These are phyloP conservation scores for Wallemia ichthyophaga DNA, from an alignment of 1,284 basidiomycete species.

Conservation along the genomic window DNA sequence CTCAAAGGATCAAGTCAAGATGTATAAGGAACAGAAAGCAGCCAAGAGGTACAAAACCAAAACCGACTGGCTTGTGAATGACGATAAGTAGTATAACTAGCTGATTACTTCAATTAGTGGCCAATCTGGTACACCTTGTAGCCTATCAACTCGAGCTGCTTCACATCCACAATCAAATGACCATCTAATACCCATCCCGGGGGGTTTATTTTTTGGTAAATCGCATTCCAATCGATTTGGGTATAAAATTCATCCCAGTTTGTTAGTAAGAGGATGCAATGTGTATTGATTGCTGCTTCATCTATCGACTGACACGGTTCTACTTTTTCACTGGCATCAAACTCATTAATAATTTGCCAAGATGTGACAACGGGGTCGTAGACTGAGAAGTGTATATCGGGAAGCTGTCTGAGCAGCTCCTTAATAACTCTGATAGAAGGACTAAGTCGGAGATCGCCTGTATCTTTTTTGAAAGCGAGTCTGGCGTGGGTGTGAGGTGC, in stretches of 20 bases:
- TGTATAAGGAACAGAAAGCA: not conserved
- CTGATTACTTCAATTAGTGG: slow-evolving; percentile 3
- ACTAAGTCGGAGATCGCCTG: slow-evolving; percentile 79
- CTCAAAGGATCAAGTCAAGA: not conserved
- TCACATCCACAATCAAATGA: slow-evolving; percentile 49
- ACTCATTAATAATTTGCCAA: slow-evolving; percentile 22
- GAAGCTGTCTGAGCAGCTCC: slow-evolving; percentile 73
- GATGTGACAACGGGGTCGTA: slow-evolving; percentile 46
- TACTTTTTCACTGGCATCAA: slow-evolving; percentile 18
- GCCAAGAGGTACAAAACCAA: not conserved
- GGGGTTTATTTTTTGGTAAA: slow-evolving; percentile 76
- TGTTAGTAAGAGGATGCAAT: slow-evolving; percentile 24
- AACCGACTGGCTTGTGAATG: not conserved
- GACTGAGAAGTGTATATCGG: slow-evolving; percentile 26
- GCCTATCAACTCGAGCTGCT: slow-evolving; percentile 51
- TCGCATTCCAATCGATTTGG: slow-evolving; percentile 48
- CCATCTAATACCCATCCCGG: slow-evolving; percentile 90
- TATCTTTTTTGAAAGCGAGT: slow-evolving; percentile 73
- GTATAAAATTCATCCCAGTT: slow-evolving; percentile 88
- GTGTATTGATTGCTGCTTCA: not conserved
- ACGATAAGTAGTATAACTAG: not conserved
- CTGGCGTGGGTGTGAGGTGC: slow-evolving; percentile 4
- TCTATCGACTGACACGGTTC: not conserved
- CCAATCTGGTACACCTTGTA: slow-evolving; percentile 41
- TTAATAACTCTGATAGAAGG: slow-evolving; percentile 82